Evolutionary conservation across 768 basidiomycete species (phyloP), one percentile per base, ranked within the genome.

Genomic region (Pholiota conissans): DNA sequence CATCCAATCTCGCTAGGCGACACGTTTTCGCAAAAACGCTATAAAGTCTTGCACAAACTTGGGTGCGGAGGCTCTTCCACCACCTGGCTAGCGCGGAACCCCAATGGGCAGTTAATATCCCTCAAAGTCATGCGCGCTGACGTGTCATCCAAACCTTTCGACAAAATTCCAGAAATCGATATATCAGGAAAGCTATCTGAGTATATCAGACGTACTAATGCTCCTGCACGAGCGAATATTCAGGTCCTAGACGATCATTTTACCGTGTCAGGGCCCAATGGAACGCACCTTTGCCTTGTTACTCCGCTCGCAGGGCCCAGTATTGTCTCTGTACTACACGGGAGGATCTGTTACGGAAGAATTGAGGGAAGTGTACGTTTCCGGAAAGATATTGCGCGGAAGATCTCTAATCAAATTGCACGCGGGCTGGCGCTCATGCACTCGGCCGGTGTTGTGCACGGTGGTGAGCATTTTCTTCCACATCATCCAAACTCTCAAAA

Each of bases 1-100:
- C 82, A 82, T 58, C 83, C 83, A 7, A 72, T 82, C 18, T 64
- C 70, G 46, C 73, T 84, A 50, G 82, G 81, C 29, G 79, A 84
- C 65, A 67, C 65, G 18, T 79, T 82, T 69, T 74, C 64, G 58
- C 61, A 74, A 20, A 78, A 79, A 0, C 72, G 82, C 48, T 85
- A 79, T 71, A 70, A 66, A 39, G 69, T 84, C 52, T 62, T 84
- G 37, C 70, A 80, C 63, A 82, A 82, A 67, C 69, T 82, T 10
- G 81, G 82, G n/a, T 72, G 57, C 55, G 74, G 76, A 9, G 69
- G 72, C 18, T 72, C 67, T 14, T 75, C 76, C 16, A 76, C 75
- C 28, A 58, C 76, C n/a, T 76, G 77, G 77, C 71, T 79, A 6
- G 62, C 54, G 14, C 57, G 60, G 39, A 69, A 76, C 57, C 59